Evolutionary conservation across 2,329 filamentous ascomycete species (phyloP).

Genomic region (Zopfia rhizophila): DNA sequence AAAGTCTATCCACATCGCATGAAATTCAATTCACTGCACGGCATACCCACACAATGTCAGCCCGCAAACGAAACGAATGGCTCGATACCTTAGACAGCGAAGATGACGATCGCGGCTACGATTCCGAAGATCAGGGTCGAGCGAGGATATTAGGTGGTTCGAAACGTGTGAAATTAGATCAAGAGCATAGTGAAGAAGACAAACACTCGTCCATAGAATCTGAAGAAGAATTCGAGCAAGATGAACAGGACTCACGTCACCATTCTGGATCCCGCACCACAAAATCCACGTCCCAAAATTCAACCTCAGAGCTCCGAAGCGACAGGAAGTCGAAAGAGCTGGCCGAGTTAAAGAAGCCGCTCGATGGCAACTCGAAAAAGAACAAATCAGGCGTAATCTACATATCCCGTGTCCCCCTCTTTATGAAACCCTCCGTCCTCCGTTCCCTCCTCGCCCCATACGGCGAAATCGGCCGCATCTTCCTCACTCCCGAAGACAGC

Average conservation of each 20-base stretch:
- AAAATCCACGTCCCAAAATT: too few species aligned
- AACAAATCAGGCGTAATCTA: constrained; percentile 84
- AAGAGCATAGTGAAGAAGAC: constrained; percentile 44
- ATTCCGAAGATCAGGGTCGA: constrained; percentile 76
- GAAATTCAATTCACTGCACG: background rate
- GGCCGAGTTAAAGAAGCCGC: constrained; percentile 40
- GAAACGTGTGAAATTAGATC: too few species aligned
- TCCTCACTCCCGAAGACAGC: constrained; percentile 80
- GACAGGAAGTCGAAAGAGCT: constrained; percentile 65
- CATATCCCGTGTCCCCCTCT: constrained; percentile 84
- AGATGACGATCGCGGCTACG: constrained; percentile 63
- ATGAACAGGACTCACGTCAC: too few species aligned
- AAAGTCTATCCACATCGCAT: too few species aligned
- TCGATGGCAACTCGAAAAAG: constrained; percentile 67
- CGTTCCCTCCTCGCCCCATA: constrained; percentile 79
- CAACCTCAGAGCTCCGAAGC: too few species aligned
- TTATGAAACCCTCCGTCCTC: constrained; percentile 85
- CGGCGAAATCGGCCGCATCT: constrained; percentile 79
- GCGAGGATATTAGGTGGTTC: constrained; percentile 64
- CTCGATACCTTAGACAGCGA: constrained; percentile 64
- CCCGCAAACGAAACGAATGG: constrained; percentile 77
- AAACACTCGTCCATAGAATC: too few species aligned
- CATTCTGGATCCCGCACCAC: too few species aligned
- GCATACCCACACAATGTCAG: constrained; percentile 62
- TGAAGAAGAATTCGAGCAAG: too few species aligned